Conservation (phyloP, 169 alveolate genomes). For the Eimeria sp. region DNA sequence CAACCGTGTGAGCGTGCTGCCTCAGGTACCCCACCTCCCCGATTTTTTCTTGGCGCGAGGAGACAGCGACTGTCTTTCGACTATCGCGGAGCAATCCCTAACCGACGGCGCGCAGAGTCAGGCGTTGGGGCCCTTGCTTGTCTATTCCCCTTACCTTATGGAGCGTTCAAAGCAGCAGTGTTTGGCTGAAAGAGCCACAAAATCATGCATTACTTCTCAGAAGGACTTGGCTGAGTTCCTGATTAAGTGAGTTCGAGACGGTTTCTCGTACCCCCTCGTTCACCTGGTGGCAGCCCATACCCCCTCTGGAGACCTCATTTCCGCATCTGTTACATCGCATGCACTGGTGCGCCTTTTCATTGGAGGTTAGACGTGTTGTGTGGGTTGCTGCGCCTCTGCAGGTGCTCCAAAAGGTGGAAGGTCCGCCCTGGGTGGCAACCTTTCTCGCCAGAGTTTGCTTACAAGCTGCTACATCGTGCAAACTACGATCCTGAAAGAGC, state of each 20-base stretch:
- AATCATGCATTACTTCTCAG: constrained; percentile 65
- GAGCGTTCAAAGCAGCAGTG: constrained; percentile 75
- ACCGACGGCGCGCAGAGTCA: constrained; percentile 72
- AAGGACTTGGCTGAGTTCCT: constrained; percentile 73
- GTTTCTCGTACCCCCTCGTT: neutral
- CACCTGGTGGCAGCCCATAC: neutral
- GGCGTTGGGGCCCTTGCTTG: constrained; percentile 73
- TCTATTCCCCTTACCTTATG: constrained; percentile 70
- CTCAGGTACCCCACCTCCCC: constrained; percentile 77
- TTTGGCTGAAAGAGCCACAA: constrained; percentile 50
- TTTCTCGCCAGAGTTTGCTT: constrained; percentile 94
- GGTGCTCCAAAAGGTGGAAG: constrained; percentile 92
- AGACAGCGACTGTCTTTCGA: constrained; percentile 61
- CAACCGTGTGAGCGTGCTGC: neutral
- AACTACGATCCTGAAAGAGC: constrained; percentile 93
- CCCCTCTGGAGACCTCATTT: neutral
- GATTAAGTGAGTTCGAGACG: constrained; percentile 35
- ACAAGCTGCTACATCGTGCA: constrained; percentile 92
- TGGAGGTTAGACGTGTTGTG: constrained; percentile 2
- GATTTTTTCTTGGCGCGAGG: constrained; percentile 73
- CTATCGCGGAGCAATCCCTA: constrained; percentile 55
- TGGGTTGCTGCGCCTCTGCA: constrained; percentile 57
- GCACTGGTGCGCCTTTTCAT: neutral
- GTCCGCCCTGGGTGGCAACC: constrained; percentile 94
- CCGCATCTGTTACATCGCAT: neutral